Conservation (phyloP, 2,329 filamentous ascomycete genomes). For the Claviceps cyperi region DNA sequence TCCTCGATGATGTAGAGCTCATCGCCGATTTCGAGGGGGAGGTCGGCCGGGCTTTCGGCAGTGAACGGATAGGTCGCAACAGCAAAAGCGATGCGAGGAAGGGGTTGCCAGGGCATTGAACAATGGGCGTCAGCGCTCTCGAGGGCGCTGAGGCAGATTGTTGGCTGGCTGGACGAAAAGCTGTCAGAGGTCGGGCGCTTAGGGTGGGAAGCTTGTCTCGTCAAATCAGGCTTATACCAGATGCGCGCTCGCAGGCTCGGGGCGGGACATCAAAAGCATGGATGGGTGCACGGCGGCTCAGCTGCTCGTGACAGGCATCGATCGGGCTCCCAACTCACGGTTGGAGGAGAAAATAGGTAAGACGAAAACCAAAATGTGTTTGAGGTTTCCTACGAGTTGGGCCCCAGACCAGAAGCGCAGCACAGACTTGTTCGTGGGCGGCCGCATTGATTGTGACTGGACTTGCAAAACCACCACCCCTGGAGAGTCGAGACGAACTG, state of each 20-base stretch:
- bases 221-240: not conserved
- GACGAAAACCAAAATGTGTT: not conserved
- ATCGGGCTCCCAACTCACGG: not conserved
- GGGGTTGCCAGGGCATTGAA: constrained; percentile 88
- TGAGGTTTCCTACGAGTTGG: not conserved
- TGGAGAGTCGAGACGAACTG: constrained; percentile 2
- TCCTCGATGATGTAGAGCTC: constrained; percentile 98
- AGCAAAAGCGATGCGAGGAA: constrained; percentile 94
- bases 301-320: constrained; percentile 1
- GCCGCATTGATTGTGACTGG: not conserved
- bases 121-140: constrained; percentile 9
- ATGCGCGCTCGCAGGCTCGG: constrained; percentile 3
- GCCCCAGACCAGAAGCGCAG: not conserved
- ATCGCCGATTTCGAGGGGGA: constrained; percentile 94
- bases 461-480: constrained; percentile 4
- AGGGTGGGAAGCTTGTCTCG: not conserved
- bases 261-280: constrained; percentile 1
- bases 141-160: constrained; percentile 3
- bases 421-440: constrained; percentile 1
- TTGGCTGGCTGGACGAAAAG: not conserved
- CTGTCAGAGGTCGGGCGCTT: not conserved
- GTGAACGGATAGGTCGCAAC: constrained; percentile 91
- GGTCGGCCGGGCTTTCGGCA: constrained; percentile 72
- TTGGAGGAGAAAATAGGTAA: not conserved
- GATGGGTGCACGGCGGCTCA: constrained; percentile 1